A percentile compares a stretch with the other conserved stretches of the same genome.
Evolutionary conservation across 83 land plant genomes (phyloP).

Genomic region (Isoetes engelmannii): DNA sequence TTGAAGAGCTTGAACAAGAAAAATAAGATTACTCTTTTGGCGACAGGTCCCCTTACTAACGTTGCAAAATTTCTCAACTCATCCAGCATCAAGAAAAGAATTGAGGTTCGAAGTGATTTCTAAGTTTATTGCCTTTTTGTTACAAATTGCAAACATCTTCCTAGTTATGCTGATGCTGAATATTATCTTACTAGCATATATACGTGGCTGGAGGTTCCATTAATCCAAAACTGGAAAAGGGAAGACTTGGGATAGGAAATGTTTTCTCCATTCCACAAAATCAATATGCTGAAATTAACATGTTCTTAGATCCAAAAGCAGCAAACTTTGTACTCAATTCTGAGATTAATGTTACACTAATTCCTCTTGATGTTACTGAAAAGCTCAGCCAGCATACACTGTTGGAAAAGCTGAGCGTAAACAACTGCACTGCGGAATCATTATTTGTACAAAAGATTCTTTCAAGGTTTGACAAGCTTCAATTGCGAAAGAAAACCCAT

Average conservation of each 20-base stretch:
- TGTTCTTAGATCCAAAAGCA: slow-evolving; percentile 68
- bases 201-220: slow-evolving; percentile 54
- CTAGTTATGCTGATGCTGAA: background rate
- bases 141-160: too few relatives aligned
- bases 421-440: slow-evolving; percentile 2
- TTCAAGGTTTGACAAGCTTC: background rate
- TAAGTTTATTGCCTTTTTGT: too few relatives aligned
- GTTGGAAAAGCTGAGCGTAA: background rate
- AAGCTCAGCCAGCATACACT: slow-evolving; percentile 26
- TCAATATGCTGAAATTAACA: slow-evolving; percentile 53
- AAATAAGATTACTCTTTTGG: slow-evolving; percentile 48
- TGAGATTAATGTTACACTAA: slow-evolving; percentile 42
- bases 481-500: too few relatives aligned
- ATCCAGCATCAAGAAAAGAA: slow-evolving; percentile 7
- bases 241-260: slow-evolving; percentile 39
- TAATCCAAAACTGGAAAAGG: too few relatives aligned
- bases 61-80: slow-evolving; percentile 41
- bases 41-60: slow-evolving; percentile 68
- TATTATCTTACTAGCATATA: slow-evolving; percentile 35
- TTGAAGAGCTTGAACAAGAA: slow-evolving; percentile 25
- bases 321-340: slow-evolving; percentile 56
- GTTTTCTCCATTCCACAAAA: slow-evolving; percentile 54
- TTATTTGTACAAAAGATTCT: background rate
- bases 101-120: slow-evolving; percentile 38
- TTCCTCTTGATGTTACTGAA: slow-evolving; percentile 47